Evolutionary conservation across 768 basidiomycete genomes (phyloP).

Genomic region (Leccinum aurantiacum): DNA sequence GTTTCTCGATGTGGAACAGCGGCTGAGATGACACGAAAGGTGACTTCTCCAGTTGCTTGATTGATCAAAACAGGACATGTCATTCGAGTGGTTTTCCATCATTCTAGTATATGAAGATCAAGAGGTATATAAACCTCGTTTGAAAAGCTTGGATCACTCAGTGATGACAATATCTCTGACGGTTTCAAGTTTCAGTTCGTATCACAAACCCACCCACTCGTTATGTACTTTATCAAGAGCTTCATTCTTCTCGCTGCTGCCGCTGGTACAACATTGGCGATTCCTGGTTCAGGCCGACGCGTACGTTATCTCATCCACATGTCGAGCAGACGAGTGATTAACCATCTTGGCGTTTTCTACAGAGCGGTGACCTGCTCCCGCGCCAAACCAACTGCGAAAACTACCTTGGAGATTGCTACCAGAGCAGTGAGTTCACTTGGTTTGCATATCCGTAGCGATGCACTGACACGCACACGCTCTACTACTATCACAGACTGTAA

Average conservation of each 20-base stretch:
- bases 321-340: background rate
- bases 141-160: background rate
- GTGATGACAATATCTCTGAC: background rate
- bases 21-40: too few relatives aligned
- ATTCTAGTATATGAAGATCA: background rate
- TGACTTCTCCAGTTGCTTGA: too few relatives aligned
- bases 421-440: background rate
- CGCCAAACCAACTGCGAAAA: background rate
- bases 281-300: background rate
- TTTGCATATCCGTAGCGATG: background rate
- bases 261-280: background rate
- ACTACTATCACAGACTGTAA: background rate
- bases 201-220: background rate
- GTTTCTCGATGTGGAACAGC: too few relatives aligned
- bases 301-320: background rate
- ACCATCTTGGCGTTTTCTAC: background rate
- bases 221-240: background rate
- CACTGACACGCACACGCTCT: background rate
- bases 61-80: too few relatives aligned
- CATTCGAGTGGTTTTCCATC: background rate
- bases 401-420: background rate
- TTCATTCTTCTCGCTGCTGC: background rate
- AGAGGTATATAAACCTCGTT: background rate
- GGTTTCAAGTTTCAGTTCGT: background rate
- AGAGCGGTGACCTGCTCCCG: background rate